Conservation (phyloP, 2,329 filamentous ascomycete species). For the Fusarium vanettenii region DNA sequence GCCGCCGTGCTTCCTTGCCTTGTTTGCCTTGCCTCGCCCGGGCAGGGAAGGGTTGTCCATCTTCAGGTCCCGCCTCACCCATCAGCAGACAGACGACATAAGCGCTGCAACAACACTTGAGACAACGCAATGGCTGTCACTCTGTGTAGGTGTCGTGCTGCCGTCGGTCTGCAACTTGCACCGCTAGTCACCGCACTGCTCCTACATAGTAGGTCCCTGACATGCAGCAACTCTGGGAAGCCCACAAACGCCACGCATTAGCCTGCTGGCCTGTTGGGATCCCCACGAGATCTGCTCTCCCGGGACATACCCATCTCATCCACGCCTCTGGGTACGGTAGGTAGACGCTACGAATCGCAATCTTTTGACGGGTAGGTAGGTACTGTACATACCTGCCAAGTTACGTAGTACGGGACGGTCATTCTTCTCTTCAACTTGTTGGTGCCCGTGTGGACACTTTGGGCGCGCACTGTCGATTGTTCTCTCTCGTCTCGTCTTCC, state of each 20-base stretch:
- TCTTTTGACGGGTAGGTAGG: conserved; percentile 16
- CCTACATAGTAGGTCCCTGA: conserved; percentile 18
- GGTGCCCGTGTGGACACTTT: not conserved
- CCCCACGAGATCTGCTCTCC: conserved; percentile 40
- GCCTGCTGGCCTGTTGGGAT: conserved; percentile 34
- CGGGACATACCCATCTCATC: conserved; percentile 20
- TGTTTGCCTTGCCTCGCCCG: not conserved
- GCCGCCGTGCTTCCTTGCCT: not conserved
- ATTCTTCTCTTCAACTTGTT: not conserved
- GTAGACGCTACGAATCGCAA: conserved; percentile 11
- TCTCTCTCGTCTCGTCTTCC: not conserved
- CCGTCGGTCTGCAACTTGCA: conserved; percentile 17
- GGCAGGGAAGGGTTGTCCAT: not conserved
- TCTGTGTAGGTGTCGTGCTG: not conserved
- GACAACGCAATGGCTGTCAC: conserved; percentile 5
- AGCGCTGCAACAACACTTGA: conserved; percentile 6
- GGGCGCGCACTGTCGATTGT: not conserved
- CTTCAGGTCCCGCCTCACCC: not conserved
- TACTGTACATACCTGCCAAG: not conserved
- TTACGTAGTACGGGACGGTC: conserved; percentile 1
- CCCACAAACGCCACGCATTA: conserved; percentile 41
- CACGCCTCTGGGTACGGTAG: conserved; percentile 11
- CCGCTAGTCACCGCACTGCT: conserved; percentile 6
- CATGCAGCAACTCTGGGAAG: conserved; percentile 24
- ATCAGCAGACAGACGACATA: conserved; percentile 1